Evolutionary conservation across 768 basidiomycete species (phyloP).

Genomic region (Termitomyces sp.): DNA sequence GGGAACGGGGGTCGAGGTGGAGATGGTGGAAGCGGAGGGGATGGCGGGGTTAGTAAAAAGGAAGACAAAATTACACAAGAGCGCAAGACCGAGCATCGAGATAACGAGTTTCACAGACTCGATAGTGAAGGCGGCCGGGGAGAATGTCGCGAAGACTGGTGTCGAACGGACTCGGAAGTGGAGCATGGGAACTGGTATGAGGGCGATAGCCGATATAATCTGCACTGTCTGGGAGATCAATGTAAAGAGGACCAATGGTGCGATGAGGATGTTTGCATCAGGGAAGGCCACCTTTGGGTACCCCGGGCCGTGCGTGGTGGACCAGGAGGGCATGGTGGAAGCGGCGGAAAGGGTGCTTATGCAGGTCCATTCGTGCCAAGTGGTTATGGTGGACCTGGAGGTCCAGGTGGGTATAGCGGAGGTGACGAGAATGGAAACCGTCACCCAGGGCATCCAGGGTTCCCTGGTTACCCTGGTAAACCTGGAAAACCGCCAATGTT

Average conservation of each 20-base stretch:
- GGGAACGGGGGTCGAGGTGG: slow-evolving; percentile 1
- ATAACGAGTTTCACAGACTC: neutral
- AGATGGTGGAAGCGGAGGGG: neutral
- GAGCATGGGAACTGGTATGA: neutral
- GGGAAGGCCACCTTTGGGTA: neutral
- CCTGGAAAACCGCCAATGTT: neutral
- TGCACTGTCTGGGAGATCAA: neutral
- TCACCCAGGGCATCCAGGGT: slow-evolving; percentile 7
- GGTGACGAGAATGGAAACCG: neutral
- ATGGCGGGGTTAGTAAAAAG: neutral
- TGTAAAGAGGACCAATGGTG: neutral
- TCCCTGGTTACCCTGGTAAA: slow-evolving; percentile 7
- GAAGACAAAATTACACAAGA: neutral
- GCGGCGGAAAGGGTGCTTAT: slow-evolving; percentile 3
- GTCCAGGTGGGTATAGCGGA: slow-evolving; percentile 7
- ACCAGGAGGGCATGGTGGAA: slow-evolving; percentile 6
- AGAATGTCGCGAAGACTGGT: neutral
- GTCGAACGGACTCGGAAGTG: neutral
- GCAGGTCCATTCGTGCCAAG: neutral
- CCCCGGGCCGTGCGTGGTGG: neutral
- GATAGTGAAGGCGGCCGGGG: neutral
- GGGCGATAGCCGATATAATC: neutral
- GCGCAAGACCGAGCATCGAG: neutral
- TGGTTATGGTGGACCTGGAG: slow-evolving; percentile 6
- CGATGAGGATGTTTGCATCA: neutral